Base-by-base conservation (phyloP, 139 green algal species). In the Coelastrella sp. region DNA sequence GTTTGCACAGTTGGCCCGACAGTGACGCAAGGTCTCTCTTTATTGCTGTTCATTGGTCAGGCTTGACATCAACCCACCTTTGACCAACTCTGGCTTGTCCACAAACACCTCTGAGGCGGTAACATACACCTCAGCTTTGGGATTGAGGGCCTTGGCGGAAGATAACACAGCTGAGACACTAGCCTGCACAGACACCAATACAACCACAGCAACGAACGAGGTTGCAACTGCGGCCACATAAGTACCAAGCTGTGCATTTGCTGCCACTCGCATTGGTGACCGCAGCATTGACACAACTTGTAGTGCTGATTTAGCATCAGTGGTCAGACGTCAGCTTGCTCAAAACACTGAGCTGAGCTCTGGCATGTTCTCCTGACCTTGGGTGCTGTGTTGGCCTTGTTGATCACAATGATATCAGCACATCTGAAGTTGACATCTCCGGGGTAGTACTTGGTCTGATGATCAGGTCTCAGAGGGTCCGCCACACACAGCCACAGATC, bases 301-400 rank as follows among this genome's bases (percentile, higher is more conserved):
- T n/a, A n/a, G n/a, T n/a, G n/a, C n/a, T n/a, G n/a, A n/a, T n/a
- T n/a, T n/a, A n/a, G n/a, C n/a, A n/a, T n/a, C n/a, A n/a, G n/a
- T n/a, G n/a, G n/a, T n/a, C n/a, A n/a, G n/a, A n/a, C n/a, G n/a
- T n/a, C n/a, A n/a, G n/a, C n/a, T n/a, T n/a, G n/a, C n/a, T n/a
- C n/a, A n/a, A n/a, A n/a, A n/a, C n/a, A n/a, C n/a, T n/a, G n/a
- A n/a, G n/a, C n/a, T n/a, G n/a, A n/a, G n/a, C n/a, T n/a, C n/a
- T n/a, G n/a, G n/a, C n/a, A n/a, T n/a, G n/a, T 79, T 43, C 69
- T 21, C 8, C 76, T 8, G 23, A 74, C 77, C 64, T 79, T 34
- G 9, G 87, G 83, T 9, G 89, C 89, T 37, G 87, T 92, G 87
- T 92, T 91, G 43, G 87, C 89, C 80, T 92, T 92, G 83, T 92